Percentiles rank a stretch among this genome's conserved stretches.
Evolutionary conservation across 441 rosid species (phyloP).

Genomic region (Gossypium schwendimanii): DNA sequence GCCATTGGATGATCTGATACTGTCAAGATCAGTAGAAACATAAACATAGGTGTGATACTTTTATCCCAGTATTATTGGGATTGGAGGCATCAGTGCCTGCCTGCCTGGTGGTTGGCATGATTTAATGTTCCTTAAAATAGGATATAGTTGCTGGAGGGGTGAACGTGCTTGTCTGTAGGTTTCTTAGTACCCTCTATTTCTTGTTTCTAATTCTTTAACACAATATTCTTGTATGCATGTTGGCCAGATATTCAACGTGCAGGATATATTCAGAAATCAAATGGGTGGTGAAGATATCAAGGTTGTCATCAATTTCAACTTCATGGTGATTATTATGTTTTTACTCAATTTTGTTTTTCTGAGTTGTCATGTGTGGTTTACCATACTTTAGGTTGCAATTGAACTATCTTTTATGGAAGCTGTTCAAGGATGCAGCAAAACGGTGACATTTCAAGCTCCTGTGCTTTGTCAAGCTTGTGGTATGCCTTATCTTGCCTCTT

Average conservation of each 20-base stretch:
- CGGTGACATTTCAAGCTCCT: constrained; percentile 72
- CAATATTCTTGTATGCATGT: neutral
- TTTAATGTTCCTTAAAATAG: neutral
- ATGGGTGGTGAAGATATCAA: constrained; percentile 88
- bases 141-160: neutral
- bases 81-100: neutral
- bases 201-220: neutral
- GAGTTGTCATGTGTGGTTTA: neutral
- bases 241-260: constrained; percentile 14
- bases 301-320: constrained; percentile 36
- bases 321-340: constrained; percentile 6
- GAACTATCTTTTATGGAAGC: constrained; percentile 99
- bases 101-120: neutral
- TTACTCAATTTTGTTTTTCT: neutral
- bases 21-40: neutral
- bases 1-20: neutral
- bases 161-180: neutral
- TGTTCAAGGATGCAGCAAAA: constrained; percentile 90
- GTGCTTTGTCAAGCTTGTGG: constrained; percentile 83
- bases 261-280: constrained; percentile 45
- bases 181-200: neutral
- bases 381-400: constrained; percentile 49
- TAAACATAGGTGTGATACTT: neutral
- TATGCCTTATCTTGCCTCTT: constrained; percentile 27
- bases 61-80: neutral